phyloP scores from a whole-genome alignment of 768 basidiomycete genomes.

The Rhizopogon vesiculosus region DNA sequence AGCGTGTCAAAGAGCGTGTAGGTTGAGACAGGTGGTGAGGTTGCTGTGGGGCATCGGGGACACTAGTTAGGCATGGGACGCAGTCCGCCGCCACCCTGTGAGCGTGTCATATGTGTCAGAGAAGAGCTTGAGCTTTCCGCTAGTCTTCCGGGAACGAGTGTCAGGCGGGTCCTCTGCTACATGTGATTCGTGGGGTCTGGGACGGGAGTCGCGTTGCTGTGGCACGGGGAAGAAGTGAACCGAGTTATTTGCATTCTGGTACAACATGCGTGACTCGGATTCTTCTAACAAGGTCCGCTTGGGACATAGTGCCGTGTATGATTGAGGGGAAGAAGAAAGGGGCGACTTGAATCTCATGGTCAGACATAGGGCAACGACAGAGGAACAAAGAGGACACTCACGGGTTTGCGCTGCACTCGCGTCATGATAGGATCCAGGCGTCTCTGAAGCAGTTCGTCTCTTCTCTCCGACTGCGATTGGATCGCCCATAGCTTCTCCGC shows the following conservation, averaged over 20 bases:
- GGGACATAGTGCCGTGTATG: conserved; percentile 4
- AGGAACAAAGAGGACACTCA: not conserved
- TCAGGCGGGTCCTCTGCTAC: conserved; percentile 4
- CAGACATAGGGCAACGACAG: conserved; percentile 5
- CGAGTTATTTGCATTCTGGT: conserved; percentile 15
- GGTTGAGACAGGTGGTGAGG: not conserved
- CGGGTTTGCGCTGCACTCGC: conserved; percentile 9
- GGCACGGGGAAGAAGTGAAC: conserved; percentile 10
- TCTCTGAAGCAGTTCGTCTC: not conserved
- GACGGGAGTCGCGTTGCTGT: conserved; percentile 5
- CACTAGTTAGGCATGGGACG: conserved; percentile 3
- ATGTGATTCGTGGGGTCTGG: conserved; percentile 3
- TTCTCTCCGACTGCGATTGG: not conserved
- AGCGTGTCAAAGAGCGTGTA: not conserved
- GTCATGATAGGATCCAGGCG: conserved; percentile 16
- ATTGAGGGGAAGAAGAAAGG: conserved; percentile 9
- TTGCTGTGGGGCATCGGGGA: not conserved
- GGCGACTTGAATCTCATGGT: not conserved
- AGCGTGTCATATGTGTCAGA: conserved; percentile 21
- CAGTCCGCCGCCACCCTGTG: conserved; percentile 9
- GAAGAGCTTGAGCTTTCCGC: conserved; percentile 19
- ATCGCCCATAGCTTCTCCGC: not conserved
- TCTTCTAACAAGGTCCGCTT: conserved; percentile 6
- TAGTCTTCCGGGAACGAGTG: conserved; percentile 8
- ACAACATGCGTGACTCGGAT: conserved; percentile 10